Evolutionary conservation across 768 basidiomycete species (phyloP), one percentile per base, ranked within the genome.

Genomic region (Tulasnella sp.): DNA sequence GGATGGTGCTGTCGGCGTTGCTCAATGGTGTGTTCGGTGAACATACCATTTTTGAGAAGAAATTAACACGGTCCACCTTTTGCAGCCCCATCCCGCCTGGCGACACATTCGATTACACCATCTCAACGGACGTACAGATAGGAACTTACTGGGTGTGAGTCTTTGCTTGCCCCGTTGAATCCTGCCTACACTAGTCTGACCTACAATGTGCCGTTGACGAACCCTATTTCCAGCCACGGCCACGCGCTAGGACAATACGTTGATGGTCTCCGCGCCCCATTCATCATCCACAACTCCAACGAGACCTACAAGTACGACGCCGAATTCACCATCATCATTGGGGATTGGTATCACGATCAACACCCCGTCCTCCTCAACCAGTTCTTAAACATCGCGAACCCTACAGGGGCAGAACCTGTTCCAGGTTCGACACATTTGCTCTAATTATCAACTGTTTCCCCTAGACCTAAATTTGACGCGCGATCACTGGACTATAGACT

Each of bases 261-360:
- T 50, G 94, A 98, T 65, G 94, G 95, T 21, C 78, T 98, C 1
- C 85, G 93, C n/a, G 78, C 91, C 0, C 90, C 94, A 0, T 69
- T 96, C 47, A 68, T 94, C 51, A 79, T 97, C 51, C 86, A 87
- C 66, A 70, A 70, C 10, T 52, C 58, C 42, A 3, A 67, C 61
- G 72, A 86, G 71, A 79, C 52, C 58, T 67, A 90, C 69, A 64
- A 63, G 9, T 97, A 96, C 70, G 93, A 97, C 70, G 88, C 85
- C 26, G 95, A 97, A 65, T 93, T 81, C 73, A 94, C 88, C 19
- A 75, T 98, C 64, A 68, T 92, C 61, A 74, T 97, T 1, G 80
- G 83, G 4, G 94, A 97, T 70, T 98, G 95, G 94, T 97, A 97
- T 68, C 91, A 96, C 68, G 69, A 83, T 4, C 76, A 89, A 68